These are phyloP conservation scores for Tuber microsphaerosporum DNA, from an alignment of 495 filamentous ascomycete genomes.

Conservation along the genomic window DNA sequence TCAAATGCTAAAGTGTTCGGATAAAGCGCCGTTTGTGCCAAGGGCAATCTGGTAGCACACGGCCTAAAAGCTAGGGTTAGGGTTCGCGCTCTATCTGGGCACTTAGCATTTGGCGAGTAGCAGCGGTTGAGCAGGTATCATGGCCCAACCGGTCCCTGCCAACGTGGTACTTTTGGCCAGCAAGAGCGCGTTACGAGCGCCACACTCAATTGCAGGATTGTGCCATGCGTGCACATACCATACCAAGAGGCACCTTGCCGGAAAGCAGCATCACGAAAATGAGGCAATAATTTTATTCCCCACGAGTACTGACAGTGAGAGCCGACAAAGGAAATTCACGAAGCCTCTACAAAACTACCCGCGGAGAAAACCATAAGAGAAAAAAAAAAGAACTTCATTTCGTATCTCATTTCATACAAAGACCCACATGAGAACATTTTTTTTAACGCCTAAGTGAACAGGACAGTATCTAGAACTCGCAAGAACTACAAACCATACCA, in stretches of 20 bases:
- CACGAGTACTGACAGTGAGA: background rate
- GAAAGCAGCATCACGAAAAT: background rate
- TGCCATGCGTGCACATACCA: background rate
- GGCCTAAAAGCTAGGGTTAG: too few species aligned
- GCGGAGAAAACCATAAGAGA: constrained; percentile 16
- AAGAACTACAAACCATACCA: constrained; percentile 40
- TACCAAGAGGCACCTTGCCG: background rate
- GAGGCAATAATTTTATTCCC: constrained; percentile 1
- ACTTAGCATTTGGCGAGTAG: too few species aligned
- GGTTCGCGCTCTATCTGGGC: too few species aligned
- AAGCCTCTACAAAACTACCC: background rate
- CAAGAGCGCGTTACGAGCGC: background rate
- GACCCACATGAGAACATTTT: constrained; percentile 24
- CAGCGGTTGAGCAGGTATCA: too few species aligned
- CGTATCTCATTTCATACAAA: constrained; percentile 11
- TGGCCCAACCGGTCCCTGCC: background rate
- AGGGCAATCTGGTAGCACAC: too few species aligned
- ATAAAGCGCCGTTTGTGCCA: too few species aligned
- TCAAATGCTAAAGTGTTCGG: too few species aligned
- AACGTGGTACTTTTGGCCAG: background rate
- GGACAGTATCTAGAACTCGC: constrained; percentile 38
- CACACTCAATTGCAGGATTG: background rate
- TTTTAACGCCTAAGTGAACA: constrained; percentile 39
- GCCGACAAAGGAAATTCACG: background rate
- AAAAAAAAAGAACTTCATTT: constrained; percentile 28